Evolutionary conservation across 257 asterid genomes (phyloP).

Genomic region (Gentiana straminea): DNA sequence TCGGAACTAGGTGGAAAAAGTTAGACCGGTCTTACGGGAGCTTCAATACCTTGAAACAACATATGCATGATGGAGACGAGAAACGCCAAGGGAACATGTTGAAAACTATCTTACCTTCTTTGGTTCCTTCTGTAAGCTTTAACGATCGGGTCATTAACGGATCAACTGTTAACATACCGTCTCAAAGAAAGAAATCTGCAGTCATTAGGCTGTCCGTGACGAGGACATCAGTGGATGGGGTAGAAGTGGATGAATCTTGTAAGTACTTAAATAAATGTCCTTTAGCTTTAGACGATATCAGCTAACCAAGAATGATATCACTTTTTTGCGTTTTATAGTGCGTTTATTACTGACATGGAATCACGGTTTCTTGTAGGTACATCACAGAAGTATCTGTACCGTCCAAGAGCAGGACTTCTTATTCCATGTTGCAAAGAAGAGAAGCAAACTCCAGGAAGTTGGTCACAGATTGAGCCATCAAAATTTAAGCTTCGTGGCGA

Average conservation of each 20-base stretch:
- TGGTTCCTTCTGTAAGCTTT: slow-evolving; percentile 61
- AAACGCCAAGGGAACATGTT: slow-evolving; percentile 39
- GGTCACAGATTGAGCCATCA: slow-evolving; percentile 81
- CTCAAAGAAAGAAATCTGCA: slow-evolving; percentile 64
- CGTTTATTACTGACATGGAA: slow-evolving; percentile 2
- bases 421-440: slow-evolving; percentile 64
- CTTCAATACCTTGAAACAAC: slow-evolving; percentile 43
- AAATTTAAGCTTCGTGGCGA: slow-evolving; percentile 82
- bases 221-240: slow-evolving; percentile 66
- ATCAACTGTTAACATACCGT: slow-evolving; percentile 27
- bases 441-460: slow-evolving; percentile 55
- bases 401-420: slow-evolving; percentile 76
- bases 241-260: slow-evolving; percentile 44
- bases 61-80: slow-evolving; percentile 34
- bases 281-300: neutral
- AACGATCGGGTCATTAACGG: slow-evolving; percentile 46
- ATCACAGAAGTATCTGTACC: slow-evolving; percentile 54
- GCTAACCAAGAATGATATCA: neutral
- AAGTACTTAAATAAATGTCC: slow-evolving; percentile 20
- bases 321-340: neutral
- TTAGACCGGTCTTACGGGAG: slow-evolving; percentile 44
- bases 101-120: slow-evolving; percentile 59
- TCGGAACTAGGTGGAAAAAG: slow-evolving; percentile 32
- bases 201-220: slow-evolving; percentile 71
- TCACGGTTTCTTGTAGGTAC: slow-evolving; percentile 35